These are phyloP conservation scores for Phaffomyces opuntiae DNA, from an alignment of 805 yeast species.

Conservation along the genomic window DNA sequence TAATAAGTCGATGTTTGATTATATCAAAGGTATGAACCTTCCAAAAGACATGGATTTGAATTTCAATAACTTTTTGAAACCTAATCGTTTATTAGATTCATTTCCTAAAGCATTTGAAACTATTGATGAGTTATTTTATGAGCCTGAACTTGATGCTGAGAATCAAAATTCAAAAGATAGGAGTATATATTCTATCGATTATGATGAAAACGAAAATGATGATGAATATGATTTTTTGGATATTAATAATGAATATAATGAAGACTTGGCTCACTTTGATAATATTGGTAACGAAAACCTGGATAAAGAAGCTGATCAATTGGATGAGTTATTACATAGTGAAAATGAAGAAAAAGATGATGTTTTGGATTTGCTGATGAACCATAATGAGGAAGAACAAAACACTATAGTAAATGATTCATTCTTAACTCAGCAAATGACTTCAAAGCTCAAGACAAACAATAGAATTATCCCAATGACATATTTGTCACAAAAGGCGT, in stretches of 20 bases:
- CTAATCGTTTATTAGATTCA: conserved; percentile 21
- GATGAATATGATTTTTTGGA: conserved; percentile 1
- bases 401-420: conserved; percentile 5
- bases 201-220: conserved; percentile 4
- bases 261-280: not conserved
- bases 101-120: conserved; percentile 26
- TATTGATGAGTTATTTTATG: conserved; percentile 24
- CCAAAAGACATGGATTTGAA: conserved; percentile 3
- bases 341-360: not conserved
- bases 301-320: conserved; percentile 1
- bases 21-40: conserved; percentile 18
- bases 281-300: not conserved
- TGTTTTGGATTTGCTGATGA: not conserved
- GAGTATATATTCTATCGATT: not conserved
- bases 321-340: not conserved
- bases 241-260: conserved; percentile 6
- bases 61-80: conserved; percentile 18
- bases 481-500: not conserved
- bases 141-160: conserved; percentile 15
- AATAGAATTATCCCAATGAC: not conserved
- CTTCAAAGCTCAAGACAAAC: not conserved
- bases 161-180: not conserved
- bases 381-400: not conserved
- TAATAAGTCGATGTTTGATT: conserved; percentile 27
- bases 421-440: conserved; percentile 8